These are phyloP conservation scores for Aspergillus sp. DNA, from an alignment of 2,329 filamentous ascomycete species.

Conservation along the genomic window DNA sequence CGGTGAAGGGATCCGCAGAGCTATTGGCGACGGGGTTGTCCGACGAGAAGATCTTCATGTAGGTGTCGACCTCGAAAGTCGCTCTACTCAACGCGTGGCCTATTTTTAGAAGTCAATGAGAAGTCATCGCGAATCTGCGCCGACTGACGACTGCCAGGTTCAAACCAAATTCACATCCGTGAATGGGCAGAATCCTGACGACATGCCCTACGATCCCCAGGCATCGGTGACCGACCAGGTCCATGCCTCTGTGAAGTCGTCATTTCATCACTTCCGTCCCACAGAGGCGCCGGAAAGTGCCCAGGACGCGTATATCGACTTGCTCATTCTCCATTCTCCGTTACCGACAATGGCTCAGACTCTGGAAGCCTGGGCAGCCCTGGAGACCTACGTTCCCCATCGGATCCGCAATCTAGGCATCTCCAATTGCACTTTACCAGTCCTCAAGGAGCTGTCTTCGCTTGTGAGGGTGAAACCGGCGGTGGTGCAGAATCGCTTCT, in stretches of 20 bases:
- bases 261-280: slow-evolving; percentile 59
- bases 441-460: slow-evolving; percentile 53
- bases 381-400: slow-evolving; percentile 66
- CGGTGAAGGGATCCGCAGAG: slow-evolving; percentile 63
- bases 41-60: slow-evolving; percentile 64
- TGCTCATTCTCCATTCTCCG: slow-evolving; percentile 59
- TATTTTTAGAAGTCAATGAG: background rate
- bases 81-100: background rate
- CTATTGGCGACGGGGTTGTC: slow-evolving; percentile 60
- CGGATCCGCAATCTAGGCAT: slow-evolving; percentile 68
- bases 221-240: slow-evolving; percentile 64
- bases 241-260: slow-evolving; percentile 64
- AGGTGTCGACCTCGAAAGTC: slow-evolving; percentile 21
- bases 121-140: background rate
- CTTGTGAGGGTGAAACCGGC: slow-evolving; percentile 52
- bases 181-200: slow-evolving; percentile 58
- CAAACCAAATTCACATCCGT: slow-evolving; percentile 81
- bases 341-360: slow-evolving; percentile 53
- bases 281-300: slow-evolving; percentile 21
- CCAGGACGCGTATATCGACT: slow-evolving; percentile 56
- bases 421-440: slow-evolving; percentile 65
- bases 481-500: slow-evolving; percentile 76
- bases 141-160: slow-evolving; percentile 46
- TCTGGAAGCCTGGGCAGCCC: slow-evolving; percentile 62
- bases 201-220: slow-evolving; percentile 62